Base-by-base conservation (phyloP, 2,329 filamentous ascomycete species). In the Microsporum canis region DNA sequence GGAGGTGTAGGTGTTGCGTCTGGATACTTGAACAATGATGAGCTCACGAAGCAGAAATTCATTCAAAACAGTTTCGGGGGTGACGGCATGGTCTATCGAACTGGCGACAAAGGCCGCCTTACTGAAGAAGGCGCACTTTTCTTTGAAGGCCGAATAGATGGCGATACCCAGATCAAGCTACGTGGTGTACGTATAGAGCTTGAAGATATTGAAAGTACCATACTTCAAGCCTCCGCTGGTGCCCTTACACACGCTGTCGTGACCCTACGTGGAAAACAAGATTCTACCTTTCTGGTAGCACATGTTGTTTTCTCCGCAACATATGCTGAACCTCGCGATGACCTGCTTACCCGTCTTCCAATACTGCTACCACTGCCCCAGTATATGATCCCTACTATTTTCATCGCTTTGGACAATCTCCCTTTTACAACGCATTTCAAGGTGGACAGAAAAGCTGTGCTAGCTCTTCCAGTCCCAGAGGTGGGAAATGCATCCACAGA, bases 141-240 rank as follows among this genome's bases (percentile, higher is more conserved):
- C 1, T 63, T 69, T 38, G 38, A 63, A 1, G 69, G 69, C 10
- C 67, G 72, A 7, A 69, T 72, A 14, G 65, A 65, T 2, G 69
- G 67, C 3, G 69, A 72, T 57, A 68, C 68, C 5, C 65, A 71
- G 60, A 57, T 72, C 31, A 71, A 71, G 57, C 38, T 72, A 5
- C 65, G 66, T n/a, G 71, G 70, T 5, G 67, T 75, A 23, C 68
- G 71, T 0, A 57, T 57, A 4, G 59, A 63, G 29, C 51, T 63
- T 41, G 59, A 57, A 36, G 53, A 61, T 3, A 38, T 61, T 31
- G 59, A 41, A 34, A 27, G 27, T 10, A 45, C 38, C 29, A 41
- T 63, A 23, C n/a, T 61, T 27, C 31, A 34, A 29, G 29, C 47
- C 8, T 27, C 59, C 12, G 4, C 29, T 7, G 59, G 62, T 5